Conservation (phyloP, 2,329 filamentous ascomycete genomes). For the Aspergillus sp. region DNA sequence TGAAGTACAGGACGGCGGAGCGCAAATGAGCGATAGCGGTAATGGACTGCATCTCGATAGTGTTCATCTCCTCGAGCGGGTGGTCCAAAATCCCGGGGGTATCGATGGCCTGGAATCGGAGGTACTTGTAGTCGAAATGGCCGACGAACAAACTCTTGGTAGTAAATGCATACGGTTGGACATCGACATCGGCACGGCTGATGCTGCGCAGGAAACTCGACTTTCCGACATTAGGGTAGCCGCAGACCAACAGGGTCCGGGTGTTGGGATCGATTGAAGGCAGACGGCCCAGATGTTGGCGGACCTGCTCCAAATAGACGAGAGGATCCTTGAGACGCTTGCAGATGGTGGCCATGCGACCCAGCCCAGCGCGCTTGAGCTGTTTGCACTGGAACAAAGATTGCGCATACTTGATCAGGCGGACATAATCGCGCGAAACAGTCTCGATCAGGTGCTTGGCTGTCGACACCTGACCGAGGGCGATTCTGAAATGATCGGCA, state of each 20-base stretch:
- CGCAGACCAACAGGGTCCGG: conserved; percentile 87
- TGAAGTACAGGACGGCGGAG: conserved; percentile 93
- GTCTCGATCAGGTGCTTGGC: conserved; percentile 96
- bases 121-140: conserved; percentile 95
- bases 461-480: conserved; percentile 88
- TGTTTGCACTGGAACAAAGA: conserved; percentile 98
- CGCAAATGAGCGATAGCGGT: conserved; percentile 95
- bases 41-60: conserved; percentile 98
- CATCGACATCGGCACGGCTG: conserved; percentile 88
- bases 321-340: conserved; percentile 91
- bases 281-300: conserved; percentile 93
- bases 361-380: conserved; percentile 88
- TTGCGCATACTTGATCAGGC: conserved; percentile 91
- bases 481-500: conserved; percentile 95
- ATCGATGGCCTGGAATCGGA: conserved; percentile 86
- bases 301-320: conserved; percentile 89
- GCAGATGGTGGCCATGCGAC: conserved; percentile 96
- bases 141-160: conserved; percentile 96
- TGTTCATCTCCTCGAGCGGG: conserved; percentile 98
- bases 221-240: conserved; percentile 96
- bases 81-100: conserved; percentile 98
- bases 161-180: conserved; percentile 97
- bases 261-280: conserved; percentile 98
- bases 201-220: conserved; percentile 89
- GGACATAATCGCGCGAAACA: conserved; percentile 90